Conservation (phyloP, 2,329 filamentous ascomycete genomes). For the Knufia petricola region DNA sequence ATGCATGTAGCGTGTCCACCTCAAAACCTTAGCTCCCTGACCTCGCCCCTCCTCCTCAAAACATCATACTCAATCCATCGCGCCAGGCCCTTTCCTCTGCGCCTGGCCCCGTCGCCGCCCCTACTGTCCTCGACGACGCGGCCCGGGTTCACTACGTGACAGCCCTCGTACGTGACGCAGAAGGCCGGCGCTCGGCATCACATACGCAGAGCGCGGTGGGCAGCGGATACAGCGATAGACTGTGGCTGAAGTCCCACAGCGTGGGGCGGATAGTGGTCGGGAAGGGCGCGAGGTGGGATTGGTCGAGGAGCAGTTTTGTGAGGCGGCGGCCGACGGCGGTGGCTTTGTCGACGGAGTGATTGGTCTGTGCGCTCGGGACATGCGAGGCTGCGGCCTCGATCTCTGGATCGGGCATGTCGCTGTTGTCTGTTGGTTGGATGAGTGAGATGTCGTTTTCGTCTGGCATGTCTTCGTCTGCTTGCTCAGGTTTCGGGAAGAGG, state of each 20-base stretch:
- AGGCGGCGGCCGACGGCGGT: constrained; percentile 57
- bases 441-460: constrained; percentile 13
- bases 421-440: constrained; percentile 1
- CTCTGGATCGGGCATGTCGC: constrained; percentile 10
- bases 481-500: constrained; percentile 46
- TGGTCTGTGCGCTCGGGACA: constrained; percentile 14
- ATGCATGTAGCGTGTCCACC: no score
- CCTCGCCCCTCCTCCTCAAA: constrained; percentile 47
- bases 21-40: constrained; percentile 55
- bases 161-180: constrained; percentile 85
- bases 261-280: constrained; percentile 68
- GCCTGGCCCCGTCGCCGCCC: constrained; percentile 30
- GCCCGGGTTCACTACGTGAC: constrained; percentile 90
- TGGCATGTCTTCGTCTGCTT: constrained; percentile 29
- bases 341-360: constrained; percentile 23
- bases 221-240: constrained; percentile 75
- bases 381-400: constrained; percentile 22
- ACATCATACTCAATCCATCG: constrained; percentile 85
- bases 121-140: constrained; percentile 45
- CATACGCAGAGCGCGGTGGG: constrained; percentile 75
- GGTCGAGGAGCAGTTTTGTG: constrained; percentile 84
- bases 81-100: constrained; percentile 45
- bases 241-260: constrained; percentile 75
- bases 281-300: constrained; percentile 82
- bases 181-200: constrained; percentile 77